Conservation (phyloP, 768 basidiomycete species). For the Leccinum sublutescens region DNA sequence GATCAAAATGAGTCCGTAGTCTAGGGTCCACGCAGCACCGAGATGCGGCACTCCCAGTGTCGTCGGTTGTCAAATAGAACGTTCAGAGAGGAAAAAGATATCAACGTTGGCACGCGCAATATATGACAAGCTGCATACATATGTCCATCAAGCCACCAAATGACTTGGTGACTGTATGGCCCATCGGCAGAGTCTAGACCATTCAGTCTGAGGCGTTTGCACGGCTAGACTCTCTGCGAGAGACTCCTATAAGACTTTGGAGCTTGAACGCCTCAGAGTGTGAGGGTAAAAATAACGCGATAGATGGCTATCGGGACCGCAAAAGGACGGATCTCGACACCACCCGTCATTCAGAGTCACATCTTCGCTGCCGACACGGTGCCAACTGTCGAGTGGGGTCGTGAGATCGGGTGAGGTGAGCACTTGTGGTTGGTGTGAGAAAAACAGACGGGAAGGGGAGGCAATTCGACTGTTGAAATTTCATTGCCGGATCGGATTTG, state of each 20-base stretch:
- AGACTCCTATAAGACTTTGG: not conserved
- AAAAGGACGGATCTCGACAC: not conserved
- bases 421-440: not conserved
- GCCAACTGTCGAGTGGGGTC: not conserved
- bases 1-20: slow-evolving; percentile 4
- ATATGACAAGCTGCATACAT: slow-evolving; percentile 9
- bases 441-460: not conserved
- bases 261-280: not conserved
- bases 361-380: not conserved
- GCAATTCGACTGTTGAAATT: not conserved
- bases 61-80: not conserved
- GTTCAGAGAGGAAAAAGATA: not conserved
- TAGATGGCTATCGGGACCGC: not conserved
- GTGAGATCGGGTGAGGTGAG: not conserved
- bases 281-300: not conserved
- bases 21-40: slow-evolving; percentile 10
- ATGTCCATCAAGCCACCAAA: slow-evolving; percentile 30
- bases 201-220: not conserved
- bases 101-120: not conserved
- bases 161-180: slow-evolving; percentile 13
- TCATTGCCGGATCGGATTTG: not conserved
- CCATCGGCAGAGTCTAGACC: slow-evolving; percentile 14
- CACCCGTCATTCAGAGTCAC: not conserved
- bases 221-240: not conserved
- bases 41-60: slow-evolving; percentile 6